These are phyloP conservation scores for Schwanniomyces polymorphus DNA, from an alignment of 805 yeast genomes.

Conservation along the genomic window DNA sequence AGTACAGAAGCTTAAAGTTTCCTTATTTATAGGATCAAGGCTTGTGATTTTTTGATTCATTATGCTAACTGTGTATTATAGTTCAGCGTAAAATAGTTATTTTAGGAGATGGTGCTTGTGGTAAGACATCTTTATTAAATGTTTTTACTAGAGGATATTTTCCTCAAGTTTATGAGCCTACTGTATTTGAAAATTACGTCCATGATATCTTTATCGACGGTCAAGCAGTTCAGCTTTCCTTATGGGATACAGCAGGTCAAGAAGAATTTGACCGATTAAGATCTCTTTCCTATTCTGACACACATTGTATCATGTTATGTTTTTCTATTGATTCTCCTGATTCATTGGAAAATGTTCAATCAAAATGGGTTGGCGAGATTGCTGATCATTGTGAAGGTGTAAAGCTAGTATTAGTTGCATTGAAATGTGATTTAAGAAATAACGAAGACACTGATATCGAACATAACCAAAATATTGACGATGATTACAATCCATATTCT, in stretches of 20 bases:
- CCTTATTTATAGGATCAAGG: not conserved
- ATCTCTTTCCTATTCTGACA: constrained; percentile 89
- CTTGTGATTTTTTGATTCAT: not conserved
- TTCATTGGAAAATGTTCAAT: constrained; percentile 90
- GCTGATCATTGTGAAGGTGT: constrained; percentile 98
- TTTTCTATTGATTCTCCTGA: constrained; percentile 93
- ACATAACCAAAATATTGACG: constrained; percentile 15
- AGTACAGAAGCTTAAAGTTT: not conserved
- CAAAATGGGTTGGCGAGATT: constrained; percentile 96
- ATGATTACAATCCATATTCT: constrained; percentile 33
- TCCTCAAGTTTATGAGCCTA: constrained; percentile 98
- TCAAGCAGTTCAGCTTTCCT: constrained; percentile 84
- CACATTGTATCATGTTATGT: constrained; percentile 96
- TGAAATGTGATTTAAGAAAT: constrained; percentile 89
- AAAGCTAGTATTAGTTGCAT: constrained; percentile 86
- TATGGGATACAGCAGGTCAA: constrained; percentile 99
- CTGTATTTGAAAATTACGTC: constrained; percentile 95
- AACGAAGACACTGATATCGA: constrained; percentile 51
- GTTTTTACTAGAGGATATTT: constrained; percentile 97
- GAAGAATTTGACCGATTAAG: constrained; percentile 96
- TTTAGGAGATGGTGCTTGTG: constrained; percentile 98
- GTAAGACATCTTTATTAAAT: constrained; percentile 90
- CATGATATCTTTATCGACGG: constrained; percentile 96
- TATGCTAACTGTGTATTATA: constrained; percentile 16
- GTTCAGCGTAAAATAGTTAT: constrained; percentile 92